These are phyloP conservation scores for Phytopythium boreale DNA, from an alignment of 352 stramenopile genomes.

Conservation along the genomic window DNA sequence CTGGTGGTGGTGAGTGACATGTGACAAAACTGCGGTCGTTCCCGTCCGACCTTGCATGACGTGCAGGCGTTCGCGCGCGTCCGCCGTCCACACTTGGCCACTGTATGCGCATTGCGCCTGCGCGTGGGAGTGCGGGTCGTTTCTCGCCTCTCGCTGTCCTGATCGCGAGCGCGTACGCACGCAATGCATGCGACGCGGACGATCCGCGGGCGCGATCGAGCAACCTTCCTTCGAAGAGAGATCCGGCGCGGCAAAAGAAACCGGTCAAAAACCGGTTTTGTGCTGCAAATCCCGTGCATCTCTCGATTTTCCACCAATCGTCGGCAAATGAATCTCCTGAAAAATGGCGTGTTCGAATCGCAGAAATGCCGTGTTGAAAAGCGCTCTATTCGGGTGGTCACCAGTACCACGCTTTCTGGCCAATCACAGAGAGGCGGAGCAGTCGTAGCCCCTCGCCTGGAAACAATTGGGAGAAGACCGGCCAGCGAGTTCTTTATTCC, in stretches of 20 bases:
- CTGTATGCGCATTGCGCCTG: not conserved
- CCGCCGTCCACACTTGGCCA: not conserved
- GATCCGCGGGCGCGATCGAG: not conserved
- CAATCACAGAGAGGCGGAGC: conserved; percentile 18
- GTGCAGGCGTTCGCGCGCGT: not conserved
- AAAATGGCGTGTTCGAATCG: conserved; percentile 1
- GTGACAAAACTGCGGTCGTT: not conserved
- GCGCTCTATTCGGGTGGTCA: conserved; percentile 9
- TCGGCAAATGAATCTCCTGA: conserved; percentile 2
- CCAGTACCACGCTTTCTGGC: conserved; percentile 14
- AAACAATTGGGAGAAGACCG: not conserved
- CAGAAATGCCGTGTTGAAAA: conserved; percentile 13
- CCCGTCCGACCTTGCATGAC: not conserved
- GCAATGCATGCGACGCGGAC: conserved; percentile 1
- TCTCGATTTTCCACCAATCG: conserved; percentile 8
- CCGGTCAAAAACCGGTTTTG: not conserved
- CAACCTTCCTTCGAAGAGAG: not conserved
- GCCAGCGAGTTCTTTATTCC: not conserved
- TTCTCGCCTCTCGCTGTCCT: not conserved
- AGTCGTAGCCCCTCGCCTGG: not conserved
- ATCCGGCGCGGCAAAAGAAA: not conserved
- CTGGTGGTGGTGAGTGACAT: not conserved
- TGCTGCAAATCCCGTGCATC: not conserved
- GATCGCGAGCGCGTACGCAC: not conserved
- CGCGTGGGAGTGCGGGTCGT: not conserved